Evolutionary conservation across 768 basidiomycete species (phyloP), one percentile per base, ranked within the genome.

Genomic region (Nevesoporus exiguus): DNA sequence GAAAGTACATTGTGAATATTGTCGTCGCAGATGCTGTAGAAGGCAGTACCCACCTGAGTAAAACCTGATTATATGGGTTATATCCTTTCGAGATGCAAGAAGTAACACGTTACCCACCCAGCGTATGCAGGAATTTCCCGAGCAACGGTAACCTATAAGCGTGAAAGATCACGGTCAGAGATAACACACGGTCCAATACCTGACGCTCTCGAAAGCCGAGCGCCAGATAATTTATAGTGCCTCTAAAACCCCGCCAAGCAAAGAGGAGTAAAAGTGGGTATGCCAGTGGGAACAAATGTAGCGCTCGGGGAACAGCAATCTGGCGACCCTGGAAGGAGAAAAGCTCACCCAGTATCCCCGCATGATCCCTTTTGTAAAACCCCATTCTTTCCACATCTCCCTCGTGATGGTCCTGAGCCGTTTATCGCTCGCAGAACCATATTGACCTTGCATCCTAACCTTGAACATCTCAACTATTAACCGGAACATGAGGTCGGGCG

Each of bases 41-140:
- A 25, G 11, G 8, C 15, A 19, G 25, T 5, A 10, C 52, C 47
- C 56, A 84, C 85, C 82, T 43, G 84, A 75, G 66, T 89, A 89
- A 60, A 89, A 90, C 46, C 88, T 90, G 36, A 49, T 52, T 46
- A 31, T 31, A 19, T 15, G 15, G 0, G 17, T 54, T 15, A 44
- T 7, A 30, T 40, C 24, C 17, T 34, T 33, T n/a, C 22, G 7
- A 9, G 30, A 22, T 3, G 21, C 29, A 1, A 40, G 7, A 21
- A 37, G 33, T 0, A 24, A 46, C 22, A 30, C 7, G 15, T 22
- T 9, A 49, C 59, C 27, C 46, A 70, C 84, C 90, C 93, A 30
- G 95, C 94, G 66, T 98, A 98, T 9, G 94, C 96, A 2, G 97
- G 97, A 33, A 98, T 93, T 71, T 99, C 97, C 60, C 95, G 79